A percentile compares a stretch with the other conserved stretches of the same genome.
Evolutionary conservation across 1,284 basidiomycete genomes (phyloP).

Genomic region (Ceratobasidium theobromae): DNA sequence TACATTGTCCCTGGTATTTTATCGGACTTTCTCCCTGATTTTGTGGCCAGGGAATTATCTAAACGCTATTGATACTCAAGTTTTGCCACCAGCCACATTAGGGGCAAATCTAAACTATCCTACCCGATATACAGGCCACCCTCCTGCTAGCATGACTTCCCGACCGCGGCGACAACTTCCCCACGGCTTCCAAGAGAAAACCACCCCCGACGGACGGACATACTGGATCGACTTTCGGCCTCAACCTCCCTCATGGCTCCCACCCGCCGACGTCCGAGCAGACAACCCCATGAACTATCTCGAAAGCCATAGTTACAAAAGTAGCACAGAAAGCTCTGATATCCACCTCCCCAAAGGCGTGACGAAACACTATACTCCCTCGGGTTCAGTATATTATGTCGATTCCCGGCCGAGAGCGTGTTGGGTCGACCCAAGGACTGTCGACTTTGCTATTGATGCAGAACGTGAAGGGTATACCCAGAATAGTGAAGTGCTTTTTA

Average conservation of each 20-base stretch:
- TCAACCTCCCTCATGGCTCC: conserved; percentile 27
- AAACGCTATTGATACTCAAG: too few species aligned
- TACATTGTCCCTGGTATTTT: too few species aligned
- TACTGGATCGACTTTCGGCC: conserved; percentile 34
- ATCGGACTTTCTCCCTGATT: too few species aligned
- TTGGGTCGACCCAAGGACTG: conserved; percentile 28
- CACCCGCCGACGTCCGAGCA: conserved; percentile 8
- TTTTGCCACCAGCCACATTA: too few species aligned
- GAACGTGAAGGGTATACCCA: conserved; percentile 9
- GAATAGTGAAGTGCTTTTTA: background rate
- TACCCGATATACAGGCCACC: background rate
- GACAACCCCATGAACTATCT: background rate
- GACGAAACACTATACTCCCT: conserved; percentile 27
- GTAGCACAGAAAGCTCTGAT: background rate
- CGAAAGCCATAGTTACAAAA: background rate
- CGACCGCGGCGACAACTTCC: conserved; percentile 13
- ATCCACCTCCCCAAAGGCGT: conserved; percentile 29
- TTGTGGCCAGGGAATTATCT: too few species aligned
- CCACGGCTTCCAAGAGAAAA: conserved; percentile 22
- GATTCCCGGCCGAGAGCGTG: conserved; percentile 30
- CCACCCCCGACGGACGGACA: conserved; percentile 29
- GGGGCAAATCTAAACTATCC: too few species aligned
- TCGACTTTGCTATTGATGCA: conserved; percentile 14
- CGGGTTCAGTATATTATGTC: conserved; percentile 25
- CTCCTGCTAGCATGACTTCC: background rate